Conservation (phyloP, 495 filamentous ascomycete species). For the Thermothielavioides terrestris region DNA sequence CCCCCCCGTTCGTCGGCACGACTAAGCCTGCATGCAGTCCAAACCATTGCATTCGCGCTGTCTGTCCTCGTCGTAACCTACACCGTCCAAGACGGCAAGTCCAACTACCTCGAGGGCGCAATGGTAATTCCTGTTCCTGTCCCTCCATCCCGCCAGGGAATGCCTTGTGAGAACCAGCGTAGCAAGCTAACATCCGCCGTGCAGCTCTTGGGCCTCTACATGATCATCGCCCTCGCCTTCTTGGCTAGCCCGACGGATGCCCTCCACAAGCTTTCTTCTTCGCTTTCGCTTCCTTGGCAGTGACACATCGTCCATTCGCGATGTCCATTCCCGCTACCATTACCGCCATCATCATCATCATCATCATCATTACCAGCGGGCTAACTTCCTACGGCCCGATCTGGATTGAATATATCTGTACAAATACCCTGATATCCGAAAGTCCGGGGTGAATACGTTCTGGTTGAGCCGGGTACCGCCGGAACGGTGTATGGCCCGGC, state of each 20-base stretch:
- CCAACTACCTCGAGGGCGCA: conserved; percentile 88
- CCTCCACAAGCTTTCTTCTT: conserved; percentile 12
- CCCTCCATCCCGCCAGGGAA: too few relatives aligned
- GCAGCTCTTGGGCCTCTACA: conserved; percentile 51
- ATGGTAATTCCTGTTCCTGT: conserved; percentile 53
- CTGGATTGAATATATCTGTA: too few relatives aligned
- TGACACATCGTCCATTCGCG: too few relatives aligned
- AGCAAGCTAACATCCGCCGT: neutral
- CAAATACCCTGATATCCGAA: too few relatives aligned
- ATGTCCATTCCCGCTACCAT: too few relatives aligned
- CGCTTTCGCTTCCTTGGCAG: too few relatives aligned
- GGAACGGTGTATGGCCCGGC: too few relatives aligned
- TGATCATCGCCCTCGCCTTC: conserved; percentile 84
- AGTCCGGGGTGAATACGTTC: too few relatives aligned
- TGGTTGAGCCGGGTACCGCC: too few relatives aligned
- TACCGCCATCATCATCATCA: too few relatives aligned
- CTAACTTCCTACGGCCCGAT: neutral
- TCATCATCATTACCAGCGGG: neutral
- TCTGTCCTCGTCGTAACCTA: conserved; percentile 86
- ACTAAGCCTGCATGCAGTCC: conserved; percentile 59
- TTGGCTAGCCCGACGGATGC: conserved; percentile 75
- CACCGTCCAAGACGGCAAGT: conserved; percentile 87
- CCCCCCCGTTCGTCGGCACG: too few relatives aligned
- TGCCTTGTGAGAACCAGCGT: too few relatives aligned
- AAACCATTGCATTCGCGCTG: conserved; percentile 90